Conservation (phyloP, 1,139 yeast species). For the Saccharomyces uvarum region DNA sequence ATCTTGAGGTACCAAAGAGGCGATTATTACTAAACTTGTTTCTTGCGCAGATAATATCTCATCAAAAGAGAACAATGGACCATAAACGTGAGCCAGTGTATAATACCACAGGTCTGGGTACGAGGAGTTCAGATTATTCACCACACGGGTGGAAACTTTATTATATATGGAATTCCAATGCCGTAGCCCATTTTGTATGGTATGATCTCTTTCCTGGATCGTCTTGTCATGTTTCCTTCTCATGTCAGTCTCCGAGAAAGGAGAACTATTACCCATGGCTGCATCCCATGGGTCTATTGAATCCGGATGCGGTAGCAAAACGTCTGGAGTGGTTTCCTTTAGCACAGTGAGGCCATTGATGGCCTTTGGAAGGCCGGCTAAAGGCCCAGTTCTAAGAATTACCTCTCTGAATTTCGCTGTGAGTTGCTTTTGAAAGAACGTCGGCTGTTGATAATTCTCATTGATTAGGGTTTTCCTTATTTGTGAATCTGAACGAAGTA, state of each 20-base stretch:
- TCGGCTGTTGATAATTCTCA: constrained; percentile 19
- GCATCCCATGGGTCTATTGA: constrained; percentile 23
- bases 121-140: constrained; percentile 58
- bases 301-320: constrained; percentile 29
- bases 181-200: constrained; percentile 24
- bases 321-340: constrained; percentile 55
- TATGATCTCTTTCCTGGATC: constrained; percentile 7
- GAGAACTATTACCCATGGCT: constrained; percentile 15
- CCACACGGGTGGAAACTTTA: constrained; percentile 62
- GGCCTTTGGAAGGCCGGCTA: constrained; percentile 74
- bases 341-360: constrained; percentile 68
- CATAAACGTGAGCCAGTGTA: constrained; percentile 66
- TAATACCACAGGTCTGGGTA: constrained; percentile 81
- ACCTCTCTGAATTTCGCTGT: constrained; percentile 66
- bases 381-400: constrained; percentile 63
- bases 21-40: constrained; percentile 69
- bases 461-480: constrained; percentile 10
- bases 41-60: constrained; percentile 59
- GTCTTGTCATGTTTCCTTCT: constrained; percentile 9
- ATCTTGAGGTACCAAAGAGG: constrained; percentile 82
- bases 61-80: constrained; percentile 65
- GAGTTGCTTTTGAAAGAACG: constrained; percentile 26
- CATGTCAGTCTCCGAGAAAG: constrained; percentile 9
- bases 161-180: constrained; percentile 74
- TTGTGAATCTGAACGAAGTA: constrained; percentile 11